phyloP scores from a whole-genome alignment of 2,329 filamentous ascomycete genomes.

The Fusarium chaquense region DNA sequence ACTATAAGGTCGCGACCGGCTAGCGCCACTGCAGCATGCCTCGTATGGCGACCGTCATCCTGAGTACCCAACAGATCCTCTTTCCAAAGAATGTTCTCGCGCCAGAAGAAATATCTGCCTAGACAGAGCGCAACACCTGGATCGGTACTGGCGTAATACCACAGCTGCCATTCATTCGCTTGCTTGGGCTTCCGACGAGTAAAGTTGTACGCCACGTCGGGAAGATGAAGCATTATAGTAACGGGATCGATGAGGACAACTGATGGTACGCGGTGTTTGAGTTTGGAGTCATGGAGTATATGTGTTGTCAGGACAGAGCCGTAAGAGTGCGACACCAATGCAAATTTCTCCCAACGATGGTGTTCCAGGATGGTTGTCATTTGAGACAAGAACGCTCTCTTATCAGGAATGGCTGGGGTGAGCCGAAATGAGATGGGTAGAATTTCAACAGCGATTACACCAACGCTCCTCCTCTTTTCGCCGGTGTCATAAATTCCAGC shows the following conservation, averaged over 20 bases:
- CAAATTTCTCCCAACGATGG: slow-evolving; percentile 69
- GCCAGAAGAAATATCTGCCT: slow-evolving; percentile 77
- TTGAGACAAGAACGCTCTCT: slow-evolving; percentile 66
- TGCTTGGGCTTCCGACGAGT: slow-evolving; percentile 62
- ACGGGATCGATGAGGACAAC: slow-evolving; percentile 70
- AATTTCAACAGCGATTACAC: slow-evolving; percentile 74
- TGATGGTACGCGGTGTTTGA: slow-evolving; percentile 64
- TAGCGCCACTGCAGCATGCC: slow-evolving; percentile 68
- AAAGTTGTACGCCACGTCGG: slow-evolving; percentile 79
- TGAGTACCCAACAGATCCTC: slow-evolving; percentile 64
- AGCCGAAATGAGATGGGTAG: slow-evolving; percentile 74
- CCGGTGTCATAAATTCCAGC: slow-evolving; percentile 58
- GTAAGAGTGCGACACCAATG: slow-evolving; percentile 73
- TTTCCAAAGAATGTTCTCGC: slow-evolving; percentile 76
- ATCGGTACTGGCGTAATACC: slow-evolving; percentile 77
- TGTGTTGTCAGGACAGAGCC: slow-evolving; percentile 73
- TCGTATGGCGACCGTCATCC: slow-evolving; percentile 35
- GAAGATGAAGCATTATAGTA: slow-evolving; percentile 74
- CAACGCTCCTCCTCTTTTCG: slow-evolving; percentile 59
- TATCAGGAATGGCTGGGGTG: slow-evolving; percentile 63
- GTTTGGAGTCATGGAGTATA: slow-evolving; percentile 63
- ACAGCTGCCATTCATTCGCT: slow-evolving; percentile 78
- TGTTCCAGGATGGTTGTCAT: slow-evolving; percentile 67
- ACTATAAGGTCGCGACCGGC: slow-evolving; percentile 74
- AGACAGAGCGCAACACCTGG: slow-evolving; percentile 74